These are phyloP conservation scores for Sistotremastrum niveocremeum DNA, from an alignment of 768 basidiomycete species.

Conservation along the genomic window DNA sequence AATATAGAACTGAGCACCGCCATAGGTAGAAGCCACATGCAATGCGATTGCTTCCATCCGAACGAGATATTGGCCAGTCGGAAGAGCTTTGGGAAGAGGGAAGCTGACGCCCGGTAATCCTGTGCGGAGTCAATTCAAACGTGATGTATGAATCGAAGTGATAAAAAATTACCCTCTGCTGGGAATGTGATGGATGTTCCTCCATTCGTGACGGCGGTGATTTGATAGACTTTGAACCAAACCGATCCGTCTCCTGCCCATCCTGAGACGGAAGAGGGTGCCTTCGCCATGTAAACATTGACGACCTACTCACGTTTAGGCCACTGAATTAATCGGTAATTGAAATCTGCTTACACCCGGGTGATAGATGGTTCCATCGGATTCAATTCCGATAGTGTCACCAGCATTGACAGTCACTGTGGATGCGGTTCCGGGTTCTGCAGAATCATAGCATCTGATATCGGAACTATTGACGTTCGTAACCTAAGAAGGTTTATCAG, in stretches of 20 bases:
- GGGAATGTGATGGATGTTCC: constrained; percentile 34
- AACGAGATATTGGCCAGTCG: constrained; percentile 21
- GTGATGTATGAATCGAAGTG: constrained; percentile 15
- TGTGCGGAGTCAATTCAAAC: constrained; percentile 27
- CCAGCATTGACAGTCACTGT: constrained; percentile 8
- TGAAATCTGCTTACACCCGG: constrained; percentile 5
- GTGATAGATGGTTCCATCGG: constrained; percentile 8
- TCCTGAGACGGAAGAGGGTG: constrained; percentile 24
- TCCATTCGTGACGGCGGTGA: constrained; percentile 32
- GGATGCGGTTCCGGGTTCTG: constrained; percentile 2
- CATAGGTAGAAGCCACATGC: constrained; percentile 26
- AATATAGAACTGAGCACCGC: constrained; percentile 34
- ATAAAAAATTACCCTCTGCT: constrained; percentile 20
- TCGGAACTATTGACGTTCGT: constrained; percentile 4
- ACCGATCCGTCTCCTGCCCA: constrained; percentile 32
- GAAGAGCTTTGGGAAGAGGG: constrained; percentile 17
- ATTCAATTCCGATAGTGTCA: constrained; percentile 7
- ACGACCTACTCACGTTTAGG: constrained; percentile 1
- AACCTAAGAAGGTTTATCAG: not conserved
- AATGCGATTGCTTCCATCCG: constrained; percentile 28
- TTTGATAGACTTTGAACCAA: constrained; percentile 38
- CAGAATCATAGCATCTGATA: constrained; percentile 8
- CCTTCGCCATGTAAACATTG: constrained; percentile 31
- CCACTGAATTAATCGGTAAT: no score
- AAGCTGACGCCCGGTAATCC: constrained; percentile 18